A percentile compares a stretch with the other conserved stretches of the same genome.
Conservation (phyloP, 2,329 filamentous ascomycete genomes). For the Verticillium isaacii region DNA sequence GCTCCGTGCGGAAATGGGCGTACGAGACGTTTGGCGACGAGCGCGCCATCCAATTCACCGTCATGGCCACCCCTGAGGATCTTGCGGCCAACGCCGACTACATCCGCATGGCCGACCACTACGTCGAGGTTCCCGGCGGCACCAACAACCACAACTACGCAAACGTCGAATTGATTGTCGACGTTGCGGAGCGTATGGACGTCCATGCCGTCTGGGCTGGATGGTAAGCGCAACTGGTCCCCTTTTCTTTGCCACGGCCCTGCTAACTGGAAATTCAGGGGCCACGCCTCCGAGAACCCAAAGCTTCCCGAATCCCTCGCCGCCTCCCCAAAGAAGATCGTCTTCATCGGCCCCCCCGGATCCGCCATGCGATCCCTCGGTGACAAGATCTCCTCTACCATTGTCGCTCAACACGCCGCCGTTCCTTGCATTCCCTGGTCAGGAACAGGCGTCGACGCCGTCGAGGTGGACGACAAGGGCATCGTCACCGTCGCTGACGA, state of each 20-base stretch:
- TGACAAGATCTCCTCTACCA: conserved; percentile 99
- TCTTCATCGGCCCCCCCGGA: conserved; percentile 97
- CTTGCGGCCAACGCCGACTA: conserved; percentile 96
- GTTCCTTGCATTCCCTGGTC: conserved; percentile 99
- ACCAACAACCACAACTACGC: conserved; percentile 99
- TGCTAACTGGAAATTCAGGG: conserved; percentile 48
- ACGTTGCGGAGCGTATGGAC: conserved; percentile 96
- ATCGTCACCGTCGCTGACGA: conserved; percentile 90
- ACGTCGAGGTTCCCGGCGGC: conserved; percentile 96
- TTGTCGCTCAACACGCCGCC: conserved; percentile 92
- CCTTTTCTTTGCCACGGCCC: neutral
- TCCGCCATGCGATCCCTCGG: conserved; percentile 98
- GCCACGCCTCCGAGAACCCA: conserved; percentile 97
- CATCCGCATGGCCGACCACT: conserved; percentile 99
- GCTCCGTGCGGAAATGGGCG: conserved; percentile 99
- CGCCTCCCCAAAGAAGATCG: conserved; percentile 95
- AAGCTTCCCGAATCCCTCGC: conserved; percentile 94
- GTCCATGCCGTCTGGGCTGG: conserved; percentile 99
- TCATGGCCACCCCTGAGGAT: conserved; percentile 99
- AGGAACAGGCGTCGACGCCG: conserved; percentile 81
- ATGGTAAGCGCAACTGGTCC: conserved; percentile 61
- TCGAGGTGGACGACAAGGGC: conserved; percentile 71
- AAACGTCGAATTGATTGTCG: conserved; percentile 98
- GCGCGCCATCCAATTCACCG: conserved; percentile 96
- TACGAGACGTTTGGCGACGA: conserved; percentile 99